phyloP scores from a whole-genome alignment of 305 asterid genomes.

The Petunia hybrid region DNA sequence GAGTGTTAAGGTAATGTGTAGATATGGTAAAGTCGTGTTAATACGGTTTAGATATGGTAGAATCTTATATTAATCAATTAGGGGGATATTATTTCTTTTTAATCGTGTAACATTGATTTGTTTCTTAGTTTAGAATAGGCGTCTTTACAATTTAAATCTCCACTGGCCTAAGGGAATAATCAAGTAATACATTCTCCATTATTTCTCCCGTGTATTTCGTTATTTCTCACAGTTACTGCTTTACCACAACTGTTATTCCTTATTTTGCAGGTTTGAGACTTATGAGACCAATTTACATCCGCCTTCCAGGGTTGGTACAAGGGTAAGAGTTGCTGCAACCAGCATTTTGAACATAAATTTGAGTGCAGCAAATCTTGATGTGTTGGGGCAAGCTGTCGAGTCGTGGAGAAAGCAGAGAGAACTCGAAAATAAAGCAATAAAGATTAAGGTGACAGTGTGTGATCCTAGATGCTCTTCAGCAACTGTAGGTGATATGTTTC shows the following conservation, averaged over 20 bases:
- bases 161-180: too few species aligned
- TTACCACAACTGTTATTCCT: constrained; percentile 41
- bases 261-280: constrained; percentile 83
- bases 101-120: too few species aligned
- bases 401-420: constrained; percentile 97
- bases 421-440: constrained; percentile 89
- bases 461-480: constrained; percentile 25
- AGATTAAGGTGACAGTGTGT: constrained; percentile 65
- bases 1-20: too few species aligned
- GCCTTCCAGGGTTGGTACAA: constrained; percentile 69
- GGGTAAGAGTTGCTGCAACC: constrained; percentile 89
- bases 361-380: constrained; percentile 87
- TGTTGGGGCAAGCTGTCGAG: constrained; percentile 75
- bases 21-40: too few species aligned
- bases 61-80: too few species aligned
- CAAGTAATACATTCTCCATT: too few species aligned
- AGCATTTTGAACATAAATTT: constrained; percentile 84
- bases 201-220: too few species aligned
- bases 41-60: too few species aligned
- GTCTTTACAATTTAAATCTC: too few species aligned
- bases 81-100: too few species aligned
- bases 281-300: constrained; percentile 73
- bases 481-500: constrained; percentile 28
- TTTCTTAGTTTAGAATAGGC: too few species aligned
- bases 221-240: not conserved